Evolutionary conservation across 192 early-diverging fungal genomes (phyloP).

Genomic region (Kappamyces sp.): DNA sequence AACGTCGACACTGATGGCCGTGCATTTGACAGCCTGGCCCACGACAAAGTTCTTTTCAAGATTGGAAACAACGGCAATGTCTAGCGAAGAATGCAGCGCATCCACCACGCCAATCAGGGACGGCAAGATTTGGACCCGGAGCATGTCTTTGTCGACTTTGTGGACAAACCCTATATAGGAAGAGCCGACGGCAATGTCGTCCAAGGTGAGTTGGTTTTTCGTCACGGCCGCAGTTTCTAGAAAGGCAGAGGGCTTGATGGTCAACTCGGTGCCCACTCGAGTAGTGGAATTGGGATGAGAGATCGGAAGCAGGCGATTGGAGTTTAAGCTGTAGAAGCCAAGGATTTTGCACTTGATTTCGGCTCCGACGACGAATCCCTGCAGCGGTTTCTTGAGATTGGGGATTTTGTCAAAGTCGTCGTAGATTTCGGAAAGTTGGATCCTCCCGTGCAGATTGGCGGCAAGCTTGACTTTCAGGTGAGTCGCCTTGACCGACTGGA

Average conservation of each 20-base stretch:
- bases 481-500: constrained; percentile 27
- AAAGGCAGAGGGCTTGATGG: constrained; percentile 44
- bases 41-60: constrained; percentile 26
- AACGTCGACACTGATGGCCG: constrained; percentile 20
- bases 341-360: constrained; percentile 59
- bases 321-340: constrained; percentile 58
- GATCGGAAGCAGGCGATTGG: constrained; percentile 60
- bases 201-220: constrained; percentile 14
- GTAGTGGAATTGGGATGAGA: constrained; percentile 42
- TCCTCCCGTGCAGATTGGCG: constrained; percentile 62
- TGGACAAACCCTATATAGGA: constrained; percentile 36
- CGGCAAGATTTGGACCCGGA: constrained; percentile 38
- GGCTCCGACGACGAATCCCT: constrained; percentile 27
- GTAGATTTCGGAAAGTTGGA: constrained; percentile 67
- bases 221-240: constrained; percentile 16
- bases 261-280: constrained; percentile 54
- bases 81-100: constrained; percentile 26
- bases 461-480: constrained; percentile 60
- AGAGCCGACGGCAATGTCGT: constrained; percentile 25
- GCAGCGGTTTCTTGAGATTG: constrained; percentile 35
- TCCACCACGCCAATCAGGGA: constrained; percentile 30
- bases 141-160: constrained; percentile 20
- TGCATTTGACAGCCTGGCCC: constrained; percentile 26
- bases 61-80: constrained; percentile 18
- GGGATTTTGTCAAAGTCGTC: constrained; percentile 35